A percentile compares a stretch with the other conserved stretches of the same genome.
Evolutionary conservation across 306 rosid species (phyloP).

Genomic region (Ormosia emarginata): DNA sequence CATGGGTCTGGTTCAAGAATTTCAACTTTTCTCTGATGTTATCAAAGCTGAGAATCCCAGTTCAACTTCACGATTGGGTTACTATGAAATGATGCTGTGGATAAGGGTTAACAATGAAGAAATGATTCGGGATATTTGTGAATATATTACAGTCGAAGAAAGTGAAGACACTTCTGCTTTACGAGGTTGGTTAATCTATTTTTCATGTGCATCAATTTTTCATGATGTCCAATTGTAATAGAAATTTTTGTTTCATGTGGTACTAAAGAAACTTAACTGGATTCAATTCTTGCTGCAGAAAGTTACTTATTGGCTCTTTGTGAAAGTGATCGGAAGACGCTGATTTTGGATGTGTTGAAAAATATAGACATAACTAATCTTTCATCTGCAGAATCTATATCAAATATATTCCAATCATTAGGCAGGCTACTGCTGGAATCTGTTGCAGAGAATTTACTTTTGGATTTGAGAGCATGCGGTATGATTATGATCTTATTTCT

Average conservation of each 20-base stretch:
- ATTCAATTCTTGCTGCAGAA: conserved; percentile 50
- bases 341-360: conserved; percentile 59
- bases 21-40: conserved; percentile 49
- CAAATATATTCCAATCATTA: conserved; percentile 50
- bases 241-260: conserved; percentile 6
- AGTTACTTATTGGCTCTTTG: conserved; percentile 74
- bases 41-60: conserved; percentile 48
- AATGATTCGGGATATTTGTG: conserved; percentile 68
- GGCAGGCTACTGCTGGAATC: conserved; percentile 64
- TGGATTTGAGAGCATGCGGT: conserved; percentile 58
- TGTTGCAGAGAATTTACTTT: conserved; percentile 52
- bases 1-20: conserved; percentile 71
- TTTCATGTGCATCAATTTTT: neutral
- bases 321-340: conserved; percentile 57
- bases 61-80: conserved; percentile 58
- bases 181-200: conserved; percentile 48
- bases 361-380: conserved; percentile 54
- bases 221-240: neutral
- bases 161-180: conserved; percentile 39
- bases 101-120: conserved; percentile 51
- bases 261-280: conserved; percentile 15
- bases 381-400: conserved; percentile 37
- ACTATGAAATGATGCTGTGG: conserved; percentile 85
- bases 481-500: conserved; percentile 29
- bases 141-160: conserved; percentile 39